These are phyloP conservation scores for Erysimum cheiranthoides DNA, from an alignment of 345 rosid genomes.

Conservation along the genomic window DNA sequence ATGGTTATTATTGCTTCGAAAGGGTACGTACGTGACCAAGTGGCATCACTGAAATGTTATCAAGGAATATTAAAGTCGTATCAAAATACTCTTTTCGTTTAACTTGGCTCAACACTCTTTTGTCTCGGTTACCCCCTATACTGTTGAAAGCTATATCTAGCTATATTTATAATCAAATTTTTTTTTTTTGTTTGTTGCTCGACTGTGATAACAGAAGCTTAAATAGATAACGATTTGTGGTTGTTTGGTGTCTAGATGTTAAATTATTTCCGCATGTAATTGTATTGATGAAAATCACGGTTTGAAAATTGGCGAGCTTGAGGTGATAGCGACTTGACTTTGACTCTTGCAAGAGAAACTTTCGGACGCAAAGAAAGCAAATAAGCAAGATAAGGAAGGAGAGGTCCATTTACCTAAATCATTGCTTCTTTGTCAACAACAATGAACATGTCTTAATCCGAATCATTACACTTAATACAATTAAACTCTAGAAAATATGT, in stretches of 20 bases:
- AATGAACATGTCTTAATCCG: neutral
- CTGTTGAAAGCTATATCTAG: neutral
- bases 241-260: neutral
- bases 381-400: neutral
- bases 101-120: too few relatives aligned
- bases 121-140: neutral
- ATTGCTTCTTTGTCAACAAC: neutral
- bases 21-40: slow-evolving; percentile 1
- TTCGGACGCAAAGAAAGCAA: neutral
- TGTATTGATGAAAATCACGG: neutral
- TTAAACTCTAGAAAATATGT: neutral
- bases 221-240: neutral
- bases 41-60: neutral
- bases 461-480: neutral
- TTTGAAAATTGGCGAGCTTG: neutral
- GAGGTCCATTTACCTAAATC: neutral
- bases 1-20: neutral
- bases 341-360: neutral
- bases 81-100: neutral
- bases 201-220: neutral
- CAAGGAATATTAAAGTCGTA: neutral
- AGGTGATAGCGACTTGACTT: slow-evolving; percentile 1
- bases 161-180: neutral
- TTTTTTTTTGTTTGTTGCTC: neutral
- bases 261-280: neutral